These are phyloP conservation scores for Calonectria henricotiae DNA, from an alignment of 2,329 filamentous ascomycete genomes.

Conservation along the genomic window DNA sequence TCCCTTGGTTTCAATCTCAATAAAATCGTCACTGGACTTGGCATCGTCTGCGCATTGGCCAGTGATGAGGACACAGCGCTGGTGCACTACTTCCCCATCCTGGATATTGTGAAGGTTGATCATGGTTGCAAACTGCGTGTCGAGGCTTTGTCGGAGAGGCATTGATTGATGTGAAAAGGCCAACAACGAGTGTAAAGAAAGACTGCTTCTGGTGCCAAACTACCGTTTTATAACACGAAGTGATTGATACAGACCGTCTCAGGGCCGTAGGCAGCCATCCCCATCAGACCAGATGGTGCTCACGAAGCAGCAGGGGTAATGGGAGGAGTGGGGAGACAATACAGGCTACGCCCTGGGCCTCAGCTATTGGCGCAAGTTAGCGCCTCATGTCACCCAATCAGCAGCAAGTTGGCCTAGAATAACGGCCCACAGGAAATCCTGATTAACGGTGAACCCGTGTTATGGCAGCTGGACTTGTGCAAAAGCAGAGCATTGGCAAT, in stretches of 20 bases:
- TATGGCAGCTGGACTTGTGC: background rate
- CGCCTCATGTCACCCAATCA: background rate
- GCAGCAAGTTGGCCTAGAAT: background rate
- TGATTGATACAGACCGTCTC: background rate
- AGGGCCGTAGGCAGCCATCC: background rate
- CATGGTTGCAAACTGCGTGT: background rate
- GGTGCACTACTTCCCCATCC: conserved; percentile 42
- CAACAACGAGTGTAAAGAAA: no score
- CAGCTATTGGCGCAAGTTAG: background rate
- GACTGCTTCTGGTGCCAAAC: background rate
- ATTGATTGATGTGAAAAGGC: background rate
- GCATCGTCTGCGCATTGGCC: conserved; percentile 29
- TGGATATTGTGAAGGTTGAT: conserved; percentile 43
- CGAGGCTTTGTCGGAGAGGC: no score
- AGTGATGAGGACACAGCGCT: conserved; percentile 41
- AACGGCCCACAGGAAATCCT: background rate
- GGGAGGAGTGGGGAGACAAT: background rate
- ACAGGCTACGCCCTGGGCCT: background rate
- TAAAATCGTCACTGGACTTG: conserved; percentile 16
- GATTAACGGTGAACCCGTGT: background rate
- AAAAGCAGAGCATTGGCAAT: background rate
- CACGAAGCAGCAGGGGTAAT: background rate
- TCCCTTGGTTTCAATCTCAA: conserved; percentile 30
- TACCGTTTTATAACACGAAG: background rate
- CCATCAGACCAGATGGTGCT: background rate